Evolutionary conservation across 2,329 filamentous ascomycete species (phyloP), one percentile per base, ranked within the genome.

Genomic region (Madurella fahalii): DNA sequence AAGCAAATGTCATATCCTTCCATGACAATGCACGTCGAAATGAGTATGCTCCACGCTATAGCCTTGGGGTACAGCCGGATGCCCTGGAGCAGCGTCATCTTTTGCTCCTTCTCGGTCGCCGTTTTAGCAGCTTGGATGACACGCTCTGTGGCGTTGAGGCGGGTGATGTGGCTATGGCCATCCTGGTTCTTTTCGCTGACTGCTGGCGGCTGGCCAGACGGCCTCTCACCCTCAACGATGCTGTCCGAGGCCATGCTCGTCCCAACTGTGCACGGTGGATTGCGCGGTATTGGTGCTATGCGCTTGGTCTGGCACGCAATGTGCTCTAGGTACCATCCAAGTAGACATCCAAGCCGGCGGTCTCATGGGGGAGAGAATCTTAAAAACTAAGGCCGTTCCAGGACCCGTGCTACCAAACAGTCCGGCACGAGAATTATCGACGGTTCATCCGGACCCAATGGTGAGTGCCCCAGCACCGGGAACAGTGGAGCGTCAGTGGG

Each of bases 1-100:
- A 95, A 75, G 64, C 83, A 85, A 55, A 94, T 78, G 67, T 95
- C 90, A 73, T 92, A 95, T 34, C 89, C 90, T 71, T 95, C 90
- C 91, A 96, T 96, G 64, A 83, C 84, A 65, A 95, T 94, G 68
- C 88, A 92, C 0, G 89, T 93, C n/a, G 87, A 93, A 70, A 96
- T 92, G 56, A 95, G 75, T 48, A 95, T 66, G 63, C 85, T 90
- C 89, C 90, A 96, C 18, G 75, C 80, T 53, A 95, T 85, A 18
- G 91, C 91, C 74, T 95, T 93, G 55, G 90, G 90, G 67, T 96
- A 96, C 25, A 94, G 78, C 66, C 78, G 83, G 69, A 95, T 78
- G 58, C 89, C 90, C 74, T 95, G 83, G 68, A 81, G 67, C 54
- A 95, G 74, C 45, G 80, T 87, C 86, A 90, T 90, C 13, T 74